Conservation (phyloP, 202 grass and related monocot genomes). For the Tripidium arundinaceum region DNA sequence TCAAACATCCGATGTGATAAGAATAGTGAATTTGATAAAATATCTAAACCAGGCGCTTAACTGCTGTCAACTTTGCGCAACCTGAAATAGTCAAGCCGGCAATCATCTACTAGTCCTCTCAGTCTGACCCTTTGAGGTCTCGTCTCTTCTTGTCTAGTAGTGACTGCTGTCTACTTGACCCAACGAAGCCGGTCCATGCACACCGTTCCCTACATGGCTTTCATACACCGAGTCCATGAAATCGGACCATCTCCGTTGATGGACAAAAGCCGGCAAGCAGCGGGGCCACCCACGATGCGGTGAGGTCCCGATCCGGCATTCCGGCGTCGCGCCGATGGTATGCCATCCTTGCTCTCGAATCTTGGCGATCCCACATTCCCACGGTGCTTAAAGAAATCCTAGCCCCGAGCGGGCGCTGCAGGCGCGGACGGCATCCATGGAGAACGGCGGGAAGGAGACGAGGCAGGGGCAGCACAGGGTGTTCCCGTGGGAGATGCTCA, state of each 20-base stretch:
- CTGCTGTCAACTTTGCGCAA: background rate
- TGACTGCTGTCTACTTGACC: too few relatives aligned
- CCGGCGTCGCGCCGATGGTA: slow-evolving; percentile 14
- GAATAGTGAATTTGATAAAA: too few relatives aligned
- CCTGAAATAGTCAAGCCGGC: background rate
- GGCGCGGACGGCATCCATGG: slow-evolving; percentile 59
- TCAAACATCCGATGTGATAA: too few relatives aligned
- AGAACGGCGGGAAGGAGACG: slow-evolving; percentile 54
- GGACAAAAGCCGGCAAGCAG: background rate
- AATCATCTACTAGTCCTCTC: background rate
- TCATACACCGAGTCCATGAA: slow-evolving; percentile 1
- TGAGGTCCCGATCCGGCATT: background rate
- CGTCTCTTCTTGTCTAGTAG: too few relatives aligned
- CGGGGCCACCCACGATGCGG: slow-evolving; percentile 12
- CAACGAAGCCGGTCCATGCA: background rate
- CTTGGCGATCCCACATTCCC: background rate
- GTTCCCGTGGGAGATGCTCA: too few relatives aligned
- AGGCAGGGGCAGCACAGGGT: slow-evolving; percentile 44
- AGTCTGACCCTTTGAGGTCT: too few relatives aligned
- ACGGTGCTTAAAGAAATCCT: background rate
- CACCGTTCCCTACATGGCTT: background rate
- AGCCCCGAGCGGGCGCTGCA: slow-evolving; percentile 42
- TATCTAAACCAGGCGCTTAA: too few relatives aligned
- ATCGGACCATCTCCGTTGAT: background rate
- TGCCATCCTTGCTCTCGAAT: slow-evolving; percentile 24